These are phyloP conservation scores for Auriculariales sp. DNA, from an alignment of 768 basidiomycete species.

Conservation along the genomic window DNA sequence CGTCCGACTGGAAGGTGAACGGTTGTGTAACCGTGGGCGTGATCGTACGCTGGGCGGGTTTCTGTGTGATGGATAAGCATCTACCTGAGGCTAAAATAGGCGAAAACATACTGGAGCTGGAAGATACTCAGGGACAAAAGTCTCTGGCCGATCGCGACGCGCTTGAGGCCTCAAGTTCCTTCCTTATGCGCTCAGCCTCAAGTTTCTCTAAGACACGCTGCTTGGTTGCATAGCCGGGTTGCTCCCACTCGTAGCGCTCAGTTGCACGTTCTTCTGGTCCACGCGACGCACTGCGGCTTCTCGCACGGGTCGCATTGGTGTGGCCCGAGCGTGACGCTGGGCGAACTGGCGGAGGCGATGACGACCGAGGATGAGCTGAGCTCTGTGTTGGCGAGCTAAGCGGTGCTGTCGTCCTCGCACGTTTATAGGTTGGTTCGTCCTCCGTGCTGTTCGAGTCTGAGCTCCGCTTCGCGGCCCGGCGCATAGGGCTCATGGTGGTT, in stretches of 20 bases:
- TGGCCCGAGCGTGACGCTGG: neutral
- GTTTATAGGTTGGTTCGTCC: neutral
- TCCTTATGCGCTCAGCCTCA: neutral
- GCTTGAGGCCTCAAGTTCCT: neutral
- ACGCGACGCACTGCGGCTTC: no score
- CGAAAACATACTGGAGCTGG: neutral
- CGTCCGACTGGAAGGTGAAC: conserved; percentile 39
- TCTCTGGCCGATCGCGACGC: no score
- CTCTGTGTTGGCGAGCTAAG: neutral
- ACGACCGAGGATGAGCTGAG: neutral
- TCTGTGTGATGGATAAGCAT: neutral
- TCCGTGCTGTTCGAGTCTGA: neutral
- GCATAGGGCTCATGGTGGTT: neutral
- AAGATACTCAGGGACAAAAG: neutral
- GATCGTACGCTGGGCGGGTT: conserved; percentile 4
- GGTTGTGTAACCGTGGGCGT: conserved; percentile 33
- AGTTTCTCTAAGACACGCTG: neutral
- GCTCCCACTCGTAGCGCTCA: no score
- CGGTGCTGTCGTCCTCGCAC: neutral
- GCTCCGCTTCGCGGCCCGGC: neutral
- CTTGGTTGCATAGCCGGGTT: neutral
- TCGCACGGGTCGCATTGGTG: no score
- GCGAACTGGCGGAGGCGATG: neutral
- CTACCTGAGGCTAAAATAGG: neutral
- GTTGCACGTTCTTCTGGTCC: no score